Base-by-base conservation (phyloP, 768 basidiomycete genomes). In the Suillus tomentosus region DNA sequence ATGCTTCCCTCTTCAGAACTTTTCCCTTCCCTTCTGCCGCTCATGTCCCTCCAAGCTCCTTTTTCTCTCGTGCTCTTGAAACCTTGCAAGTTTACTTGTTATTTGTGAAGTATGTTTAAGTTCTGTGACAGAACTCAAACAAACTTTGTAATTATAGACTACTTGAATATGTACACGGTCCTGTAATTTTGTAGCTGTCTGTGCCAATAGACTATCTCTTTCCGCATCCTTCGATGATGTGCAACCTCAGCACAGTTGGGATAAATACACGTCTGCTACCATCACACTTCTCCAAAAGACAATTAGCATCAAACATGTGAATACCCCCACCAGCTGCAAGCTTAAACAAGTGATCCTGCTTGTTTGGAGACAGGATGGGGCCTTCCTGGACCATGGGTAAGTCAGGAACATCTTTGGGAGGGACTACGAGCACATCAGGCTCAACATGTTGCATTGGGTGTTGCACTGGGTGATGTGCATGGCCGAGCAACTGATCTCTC, bases 231-330 rank as follows among this genome's bases (percentile, higher is more conserved):
- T 4, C 8, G 1, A 43, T 43, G 43, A 43, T 43, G 45, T 47
- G 45, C 5, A 47, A n/a, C 45, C 45, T 47, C 45, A 47, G 5
- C 5, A 10, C 3, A 5, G 45, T 43, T 19, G 43, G 45, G 11
- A 47, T 47, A n/a, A 47, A 47, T 3, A 47, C 45, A 10, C 4
- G 10, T 47, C n/a, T 6, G 45, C 45, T n/a, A 47, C 45, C n/a
- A 47, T 47, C 45, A n/a, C 45, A 47, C 45, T 47, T 47, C 45
- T 47, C 45, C 45, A 47, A 14, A 47, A 47, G 45, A 47, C 19
- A 5, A n/a, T 47, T 3, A 11, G 19, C 45, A 47, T 47, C 45
- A 47, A 47, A 47, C 45, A n/a, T 0, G 3, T 47, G 6, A 1
- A 47, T 47, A 47, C 45, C 45, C 45, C 45, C 2, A 47, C 45